These are phyloP conservation scores for Roridomyces roridus DNA, from an alignment of 768 basidiomycete species.

Conservation along the genomic window DNA sequence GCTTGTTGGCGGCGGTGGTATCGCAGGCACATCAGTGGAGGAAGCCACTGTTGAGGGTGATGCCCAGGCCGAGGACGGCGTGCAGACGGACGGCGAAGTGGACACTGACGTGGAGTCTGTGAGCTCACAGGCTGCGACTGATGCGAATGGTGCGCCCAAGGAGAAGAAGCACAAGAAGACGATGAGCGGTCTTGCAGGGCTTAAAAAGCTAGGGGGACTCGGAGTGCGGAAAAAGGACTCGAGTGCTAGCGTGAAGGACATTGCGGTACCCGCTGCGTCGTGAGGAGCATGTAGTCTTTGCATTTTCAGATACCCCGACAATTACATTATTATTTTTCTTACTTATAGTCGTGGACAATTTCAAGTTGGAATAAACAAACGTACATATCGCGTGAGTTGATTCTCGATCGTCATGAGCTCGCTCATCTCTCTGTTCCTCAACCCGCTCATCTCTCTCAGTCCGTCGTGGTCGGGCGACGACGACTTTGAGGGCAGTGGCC, in stretches of 20 bases:
- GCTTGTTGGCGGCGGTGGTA: slow-evolving; percentile 63
- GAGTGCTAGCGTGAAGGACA: slow-evolving; percentile 51
- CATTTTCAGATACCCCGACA: not conserved
- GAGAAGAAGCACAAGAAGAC: slow-evolving; percentile 55
- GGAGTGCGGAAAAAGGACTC: slow-evolving; percentile 61
- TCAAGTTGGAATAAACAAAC: too few species aligned
- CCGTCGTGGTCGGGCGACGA: slow-evolving; percentile 58
- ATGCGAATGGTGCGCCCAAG: slow-evolving; percentile 28
- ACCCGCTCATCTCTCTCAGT: slow-evolving; percentile 53
- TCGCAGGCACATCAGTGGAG: slow-evolving; percentile 40
- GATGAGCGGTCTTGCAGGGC: slow-evolving; percentile 59
- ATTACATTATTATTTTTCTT: not conserved
- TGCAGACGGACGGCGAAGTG: slow-evolving; percentile 37
- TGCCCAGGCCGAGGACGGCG: slow-evolving; percentile 27
- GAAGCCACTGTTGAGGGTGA: slow-evolving; percentile 25
- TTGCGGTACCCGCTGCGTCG: slow-evolving; percentile 9
- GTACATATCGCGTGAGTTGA: too few species aligned
- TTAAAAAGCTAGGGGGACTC: slow-evolving; percentile 53
- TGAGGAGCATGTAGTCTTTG: not conserved
- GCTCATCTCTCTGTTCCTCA: slow-evolving; percentile 26
- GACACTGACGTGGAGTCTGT: slow-evolving; percentile 44
- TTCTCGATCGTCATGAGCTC: slow-evolving; percentile 12
- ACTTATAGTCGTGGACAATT: not conserved
- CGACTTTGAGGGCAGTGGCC: slow-evolving; percentile 50
- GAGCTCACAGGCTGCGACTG: slow-evolving; percentile 32